Evolutionary conservation across 2,329 filamentous ascomycete species (phyloP), one percentile per base, ranked within the genome.

Genomic region (Lachnellula willkommii): DNA sequence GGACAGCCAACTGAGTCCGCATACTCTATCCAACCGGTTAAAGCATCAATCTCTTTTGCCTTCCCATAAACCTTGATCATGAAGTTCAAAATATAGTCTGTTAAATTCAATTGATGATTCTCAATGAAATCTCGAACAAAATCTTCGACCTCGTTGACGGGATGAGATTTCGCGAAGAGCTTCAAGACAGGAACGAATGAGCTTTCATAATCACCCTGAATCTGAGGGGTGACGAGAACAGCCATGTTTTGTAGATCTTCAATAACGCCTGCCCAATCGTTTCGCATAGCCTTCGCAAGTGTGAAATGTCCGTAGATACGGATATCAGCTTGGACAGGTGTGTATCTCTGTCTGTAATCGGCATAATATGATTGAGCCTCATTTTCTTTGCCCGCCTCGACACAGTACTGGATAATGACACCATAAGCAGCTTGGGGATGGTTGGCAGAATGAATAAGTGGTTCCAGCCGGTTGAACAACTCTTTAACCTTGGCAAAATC

Each of bases 241-340:
- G 57, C 58, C 57, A 68, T 66, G n/a, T 59, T 52, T 17, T 54
- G 24, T 28, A 71, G 65, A 43, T 63, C 60, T 42, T 59, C 50
- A 43, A 60, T 58, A 17, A 68, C 68, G 14, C 60, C 64, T 17
- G 48, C 39, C 68, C 68, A 70, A 47, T 70, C 64, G 8, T 53
- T 54, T 20, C 57, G 62, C 56, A 63, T 62, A 12, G 68, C 69
- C 35, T 66, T 67, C 7, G 63, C 63, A 22, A 66, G 60, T n/a
- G 66, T 66, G 47, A 70, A 65, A 49, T 69, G 65, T 2, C 68
- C 67, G 53, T 61, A 57, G 7, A 67, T 67, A n/a, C 63, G 62
- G 14, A 63, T 9, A 47, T 67, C 55, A 9, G 40, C 43, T 20
- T 57, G 49, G 4, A 24, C n/a, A 20, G 48, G 43, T 26, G 47